phyloP scores from a whole-genome alignment of 2,329 filamentous ascomycete genomes.

The Elsinoe necatrix region DNA sequence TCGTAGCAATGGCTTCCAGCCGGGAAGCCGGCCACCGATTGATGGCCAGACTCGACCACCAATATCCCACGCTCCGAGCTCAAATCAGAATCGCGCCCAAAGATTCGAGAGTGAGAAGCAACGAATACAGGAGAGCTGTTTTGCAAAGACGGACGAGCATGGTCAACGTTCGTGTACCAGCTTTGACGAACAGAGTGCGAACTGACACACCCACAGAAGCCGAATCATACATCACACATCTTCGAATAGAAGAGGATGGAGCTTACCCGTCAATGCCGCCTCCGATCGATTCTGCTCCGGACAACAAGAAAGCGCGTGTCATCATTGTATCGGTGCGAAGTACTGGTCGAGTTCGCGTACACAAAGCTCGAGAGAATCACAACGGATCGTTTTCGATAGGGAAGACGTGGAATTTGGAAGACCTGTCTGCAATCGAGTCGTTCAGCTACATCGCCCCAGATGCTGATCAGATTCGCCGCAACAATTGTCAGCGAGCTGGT shows the following conservation, averaged over 20 bases:
- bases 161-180: slow-evolving; percentile 63
- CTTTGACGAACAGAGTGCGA: slow-evolving; percentile 13
- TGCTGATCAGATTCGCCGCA: slow-evolving; percentile 43
- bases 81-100: slow-evolving; percentile 53
- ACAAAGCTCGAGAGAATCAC: slow-evolving; percentile 92
- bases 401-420: slow-evolving; percentile 96
- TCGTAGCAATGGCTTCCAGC: slow-evolving; percentile 19
- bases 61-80: slow-evolving; percentile 12
- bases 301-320: slow-evolving; percentile 77
- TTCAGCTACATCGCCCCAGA: slow-evolving; percentile 51
- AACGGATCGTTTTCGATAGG: slow-evolving; percentile 95
- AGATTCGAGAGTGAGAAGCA: slow-evolving; percentile 94
- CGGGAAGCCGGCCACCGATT: slow-evolving; percentile 15
- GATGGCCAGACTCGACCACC: slow-evolving; percentile 14
- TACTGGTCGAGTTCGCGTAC: slow-evolving; percentile 85
- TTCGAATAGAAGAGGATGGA: slow-evolving; percentile 80
- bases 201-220: slow-evolving; percentile 46
- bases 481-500: slow-evolving; percentile 66
- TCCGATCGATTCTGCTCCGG: slow-evolving; percentile 63
- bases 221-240: slow-evolving; percentile 97
- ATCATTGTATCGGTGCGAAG: slow-evolving; percentile 91
- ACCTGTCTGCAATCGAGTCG: slow-evolving; percentile 74
- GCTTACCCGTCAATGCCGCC: slow-evolving; percentile 74
- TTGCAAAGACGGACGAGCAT: slow-evolving; percentile 79
- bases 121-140: slow-evolving; percentile 90